Conservation (phyloP, 2,329 filamentous ascomycete genomes). For the Trichoderma sp. region DNA sequence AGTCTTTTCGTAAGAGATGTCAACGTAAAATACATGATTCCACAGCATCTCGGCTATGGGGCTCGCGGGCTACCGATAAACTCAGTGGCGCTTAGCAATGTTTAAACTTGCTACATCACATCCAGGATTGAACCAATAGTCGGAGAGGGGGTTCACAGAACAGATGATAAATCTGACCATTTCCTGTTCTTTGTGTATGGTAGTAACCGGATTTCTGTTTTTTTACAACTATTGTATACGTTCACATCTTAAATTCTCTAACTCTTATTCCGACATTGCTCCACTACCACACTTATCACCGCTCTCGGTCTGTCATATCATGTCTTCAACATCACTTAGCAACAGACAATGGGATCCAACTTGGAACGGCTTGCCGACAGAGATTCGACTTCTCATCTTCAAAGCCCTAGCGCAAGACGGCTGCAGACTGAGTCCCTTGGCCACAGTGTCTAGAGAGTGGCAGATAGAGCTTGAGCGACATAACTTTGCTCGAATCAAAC, state of each 20-base stretch:
- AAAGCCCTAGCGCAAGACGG: conserved; percentile 24
- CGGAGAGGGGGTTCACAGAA: background rate
- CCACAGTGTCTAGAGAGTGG: conserved; percentile 34
- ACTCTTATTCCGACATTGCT: background rate
- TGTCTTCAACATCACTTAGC: background rate
- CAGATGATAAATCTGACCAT: background rate
- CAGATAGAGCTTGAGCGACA: conserved; percentile 30
- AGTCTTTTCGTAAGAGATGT: too few relatives aligned
- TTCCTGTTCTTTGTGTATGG: background rate
- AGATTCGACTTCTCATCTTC: conserved; percentile 23
- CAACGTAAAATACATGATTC: background rate
- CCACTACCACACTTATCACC: background rate
- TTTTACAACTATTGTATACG: background rate
- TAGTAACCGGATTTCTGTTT: background rate
- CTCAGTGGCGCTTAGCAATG: background rate
- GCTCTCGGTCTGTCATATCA: background rate
- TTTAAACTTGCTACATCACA: background rate
- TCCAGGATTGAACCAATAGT: background rate
- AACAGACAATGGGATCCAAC: background rate
- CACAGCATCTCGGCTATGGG: background rate
- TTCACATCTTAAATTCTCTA: background rate
- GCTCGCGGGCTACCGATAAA: background rate
- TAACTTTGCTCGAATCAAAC: conserved; percentile 32
- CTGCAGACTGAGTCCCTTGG: conserved; percentile 26
- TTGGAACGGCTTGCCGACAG: background rate